A percentile compares a stretch with the other conserved stretches of the same genome.
Conservation (phyloP, 352 stramenopile genomes). For the Pythium dissotocum region DNA sequence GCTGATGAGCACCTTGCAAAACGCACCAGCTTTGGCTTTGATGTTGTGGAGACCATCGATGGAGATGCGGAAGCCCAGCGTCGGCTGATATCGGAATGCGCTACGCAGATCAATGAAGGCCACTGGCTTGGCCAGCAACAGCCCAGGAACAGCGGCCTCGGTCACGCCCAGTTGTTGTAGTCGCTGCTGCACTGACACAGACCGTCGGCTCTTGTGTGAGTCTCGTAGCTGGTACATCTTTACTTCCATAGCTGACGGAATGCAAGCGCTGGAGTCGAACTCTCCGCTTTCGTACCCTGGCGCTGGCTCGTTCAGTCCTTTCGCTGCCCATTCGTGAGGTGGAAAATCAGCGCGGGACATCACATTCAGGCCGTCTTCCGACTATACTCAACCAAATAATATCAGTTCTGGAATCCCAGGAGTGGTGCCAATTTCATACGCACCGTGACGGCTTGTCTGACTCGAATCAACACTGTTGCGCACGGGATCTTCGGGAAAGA, state of each 20-base stretch:
- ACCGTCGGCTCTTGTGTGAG: not conserved
- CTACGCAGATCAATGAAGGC: slow-evolving; percentile 45
- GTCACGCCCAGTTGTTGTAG: slow-evolving; percentile 6
- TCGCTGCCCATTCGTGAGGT: slow-evolving; percentile 48
- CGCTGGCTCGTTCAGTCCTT: slow-evolving; percentile 42
- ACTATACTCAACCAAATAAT: slow-evolving; percentile 29
- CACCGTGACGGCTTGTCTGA: slow-evolving; percentile 54
- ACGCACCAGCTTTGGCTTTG: slow-evolving; percentile 41
- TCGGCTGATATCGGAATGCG: slow-evolving; percentile 50
- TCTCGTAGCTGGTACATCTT: slow-evolving; percentile 59
- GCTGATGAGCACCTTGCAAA: slow-evolving; percentile 65
- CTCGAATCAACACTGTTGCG: slow-evolving; percentile 73
- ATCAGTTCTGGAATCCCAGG: not conserved
- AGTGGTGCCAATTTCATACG: slow-evolving; percentile 2
- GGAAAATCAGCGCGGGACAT: slow-evolving; percentile 55
- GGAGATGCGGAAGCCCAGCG: slow-evolving; percentile 66
- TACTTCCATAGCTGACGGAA: slow-evolving; percentile 52
- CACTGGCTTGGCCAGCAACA: slow-evolving; percentile 43
- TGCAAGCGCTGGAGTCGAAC: slow-evolving; percentile 56
- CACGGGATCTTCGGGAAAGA: slow-evolving; percentile 64
- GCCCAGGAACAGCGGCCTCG: not conserved
- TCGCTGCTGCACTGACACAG: slow-evolving; percentile 2
- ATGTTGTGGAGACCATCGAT: slow-evolving; percentile 71
- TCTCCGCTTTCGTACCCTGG: slow-evolving; percentile 46
- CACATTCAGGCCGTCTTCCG: slow-evolving; percentile 56